Percentiles rank a stretch among this genome's conserved stretches.
Conservation (phyloP, 257 asterid species). For the Agastache rugosa region DNA sequence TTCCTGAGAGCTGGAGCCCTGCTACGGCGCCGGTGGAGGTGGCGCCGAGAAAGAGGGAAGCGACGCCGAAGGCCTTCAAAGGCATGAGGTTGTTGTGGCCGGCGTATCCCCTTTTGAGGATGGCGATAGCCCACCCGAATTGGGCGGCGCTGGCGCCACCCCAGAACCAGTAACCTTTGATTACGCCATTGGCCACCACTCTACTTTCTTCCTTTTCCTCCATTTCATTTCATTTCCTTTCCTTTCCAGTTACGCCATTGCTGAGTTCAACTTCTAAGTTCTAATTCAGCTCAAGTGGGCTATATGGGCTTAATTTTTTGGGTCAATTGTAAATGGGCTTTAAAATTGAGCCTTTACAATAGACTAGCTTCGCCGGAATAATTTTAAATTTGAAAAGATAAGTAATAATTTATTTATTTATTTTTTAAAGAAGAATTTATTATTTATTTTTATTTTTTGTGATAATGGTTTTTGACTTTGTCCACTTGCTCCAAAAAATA, state of each 20-base stretch:
- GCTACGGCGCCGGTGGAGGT: slow-evolving; percentile 62
- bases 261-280: not conserved
- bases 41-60: slow-evolving; percentile 82
- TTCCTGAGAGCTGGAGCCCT: slow-evolving; percentile 61
- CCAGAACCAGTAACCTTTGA: slow-evolving; percentile 63
- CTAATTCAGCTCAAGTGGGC: not conserved
- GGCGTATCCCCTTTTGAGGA: slow-evolving; percentile 53
- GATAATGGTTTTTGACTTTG: no score
- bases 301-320: not conserved
- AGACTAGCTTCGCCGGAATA: no score
- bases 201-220: slow-evolving; percentile 46
- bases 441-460: no score
- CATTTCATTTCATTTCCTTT: slow-evolving; percentile 34
- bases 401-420: no score
- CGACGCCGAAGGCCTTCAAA: slow-evolving; percentile 76
- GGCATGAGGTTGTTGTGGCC: slow-evolving; percentile 72
- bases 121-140: slow-evolving; percentile 60
- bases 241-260: slow-evolving; percentile 13
- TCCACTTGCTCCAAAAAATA: no score
- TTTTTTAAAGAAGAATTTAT: no score
- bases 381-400: no score
- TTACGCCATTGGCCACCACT: slow-evolving; percentile 33
- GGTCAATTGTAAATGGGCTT: not conserved
- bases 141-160: slow-evolving; percentile 67
- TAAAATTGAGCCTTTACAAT: not conserved